A percentile compares a stretch with the other conserved stretches of the same genome.
phyloP scores from a whole-genome alignment of 2,329 filamentous ascomycete genomes.

The Penicillium sp. region DNA sequence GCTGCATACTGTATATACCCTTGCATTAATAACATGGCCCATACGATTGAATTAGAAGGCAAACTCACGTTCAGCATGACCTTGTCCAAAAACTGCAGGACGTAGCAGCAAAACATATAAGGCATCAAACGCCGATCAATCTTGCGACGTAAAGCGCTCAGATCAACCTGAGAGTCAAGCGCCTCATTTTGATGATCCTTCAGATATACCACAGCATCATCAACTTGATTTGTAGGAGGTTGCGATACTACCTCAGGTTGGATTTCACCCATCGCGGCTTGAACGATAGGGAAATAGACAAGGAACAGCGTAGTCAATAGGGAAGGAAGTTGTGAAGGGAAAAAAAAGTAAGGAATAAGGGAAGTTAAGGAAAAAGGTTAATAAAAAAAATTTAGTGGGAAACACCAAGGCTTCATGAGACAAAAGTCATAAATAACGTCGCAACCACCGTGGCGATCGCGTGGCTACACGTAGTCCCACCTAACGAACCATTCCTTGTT shows the following conservation, averaged over 20 bases:
- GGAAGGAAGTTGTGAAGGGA: background rate
- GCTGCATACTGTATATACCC: constrained; percentile 48
- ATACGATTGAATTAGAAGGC: no score
- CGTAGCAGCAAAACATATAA: constrained; percentile 33
- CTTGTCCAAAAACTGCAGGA: constrained; percentile 37
- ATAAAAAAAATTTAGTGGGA: background rate
- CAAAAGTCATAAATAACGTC: background rate
- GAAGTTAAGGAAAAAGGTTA: background rate
- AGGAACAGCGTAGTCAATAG: no score
- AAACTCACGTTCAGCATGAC: constrained; percentile 29
- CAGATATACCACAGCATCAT: constrained; percentile 25
- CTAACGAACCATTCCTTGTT: background rate
- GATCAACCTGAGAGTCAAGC: constrained; percentile 13
- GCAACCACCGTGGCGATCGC: background rate
- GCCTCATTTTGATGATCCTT: constrained; percentile 12
- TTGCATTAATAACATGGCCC: background rate
- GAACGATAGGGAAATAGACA: background rate
- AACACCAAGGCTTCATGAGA: background rate
- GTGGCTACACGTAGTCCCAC: background rate
- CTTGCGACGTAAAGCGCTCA: constrained; percentile 27
- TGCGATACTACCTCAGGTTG: constrained; percentile 4
- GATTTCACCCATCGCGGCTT: constrained; percentile 15
- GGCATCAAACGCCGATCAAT: constrained; percentile 35
- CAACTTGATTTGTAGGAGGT: constrained; percentile 5
- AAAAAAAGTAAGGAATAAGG: background rate